Percentiles rank a stretch among this genome's conserved stretches.
Evolutionary conservation across 1,284 basidiomycete species (phyloP).

Genomic region (Inonotus obliquus): DNA sequence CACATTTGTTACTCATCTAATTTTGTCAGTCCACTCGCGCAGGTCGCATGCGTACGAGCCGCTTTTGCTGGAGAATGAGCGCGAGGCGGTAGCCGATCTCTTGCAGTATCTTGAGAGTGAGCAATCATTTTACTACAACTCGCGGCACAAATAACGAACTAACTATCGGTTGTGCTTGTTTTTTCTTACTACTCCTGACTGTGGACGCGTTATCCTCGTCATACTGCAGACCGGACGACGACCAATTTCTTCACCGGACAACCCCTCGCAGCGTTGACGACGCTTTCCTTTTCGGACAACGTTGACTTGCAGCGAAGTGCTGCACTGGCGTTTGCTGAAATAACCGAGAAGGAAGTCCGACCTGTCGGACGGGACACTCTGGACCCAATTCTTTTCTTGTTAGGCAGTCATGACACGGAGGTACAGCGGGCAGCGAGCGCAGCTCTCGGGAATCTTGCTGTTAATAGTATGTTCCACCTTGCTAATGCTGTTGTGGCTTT

Average conservation of each 20-base stretch:
- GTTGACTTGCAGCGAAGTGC: conserved; percentile 98
- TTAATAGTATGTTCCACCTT: conserved; percentile 77
- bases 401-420: conserved; percentile 97
- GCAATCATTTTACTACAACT: conserved; percentile 27
- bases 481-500: conserved; percentile 19
- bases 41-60: conserved; percentile 90
- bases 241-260: conserved; percentile 96
- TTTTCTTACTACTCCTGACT: background rate
- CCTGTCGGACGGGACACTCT: conserved; percentile 96
- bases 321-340: conserved; percentile 97
- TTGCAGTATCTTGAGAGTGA: conserved; percentile 97
- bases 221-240: conserved; percentile 76
- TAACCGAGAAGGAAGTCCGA: conserved; percentile 98
- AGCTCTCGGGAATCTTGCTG: conserved; percentile 97
- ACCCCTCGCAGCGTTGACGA: conserved; percentile 91
- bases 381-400: conserved; percentile 96
- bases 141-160: background rate
- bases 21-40: conserved; percentile 58
- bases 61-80: conserved; percentile 92
- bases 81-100: conserved; percentile 97
- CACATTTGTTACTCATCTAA: background rate
- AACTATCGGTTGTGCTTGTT: background rate
- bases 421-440: conserved; percentile 98
- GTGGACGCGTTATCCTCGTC: conserved; percentile 14
- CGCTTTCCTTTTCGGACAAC: conserved; percentile 98